phyloP scores from a whole-genome alignment of 352 stramenopile species.

The Phytophthora quininea region DNA sequence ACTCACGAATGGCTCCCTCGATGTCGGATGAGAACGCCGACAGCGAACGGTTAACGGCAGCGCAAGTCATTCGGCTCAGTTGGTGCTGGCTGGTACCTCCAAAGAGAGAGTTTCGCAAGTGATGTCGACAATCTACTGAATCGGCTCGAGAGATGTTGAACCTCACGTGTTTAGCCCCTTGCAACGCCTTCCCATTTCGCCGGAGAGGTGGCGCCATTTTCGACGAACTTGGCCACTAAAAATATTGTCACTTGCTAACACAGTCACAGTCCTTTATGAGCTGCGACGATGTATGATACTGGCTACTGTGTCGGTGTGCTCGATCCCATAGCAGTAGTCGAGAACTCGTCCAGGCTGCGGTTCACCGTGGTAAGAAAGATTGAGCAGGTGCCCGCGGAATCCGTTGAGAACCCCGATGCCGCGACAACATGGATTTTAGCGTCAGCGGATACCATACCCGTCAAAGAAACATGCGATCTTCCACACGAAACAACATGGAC shows the following conservation, averaged over 20 bases:
- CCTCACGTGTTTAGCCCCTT: conserved; percentile 1
- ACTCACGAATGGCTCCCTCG: conserved; percentile 23
- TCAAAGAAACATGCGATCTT: background rate
- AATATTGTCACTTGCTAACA: conserved; percentile 27
- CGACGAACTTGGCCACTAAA: conserved; percentile 31
- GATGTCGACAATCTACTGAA: conserved; percentile 1
- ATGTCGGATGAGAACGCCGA: conserved; percentile 26
- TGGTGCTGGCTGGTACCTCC: conserved; percentile 14
- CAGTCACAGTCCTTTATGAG: conserved; percentile 3
- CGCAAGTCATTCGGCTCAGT: conserved; percentile 20
- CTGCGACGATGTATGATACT: conserved; percentile 17
- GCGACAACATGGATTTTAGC: too few species aligned
- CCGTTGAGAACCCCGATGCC: too few species aligned
- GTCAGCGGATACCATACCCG: too few species aligned
- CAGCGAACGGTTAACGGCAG: conserved; percentile 14
- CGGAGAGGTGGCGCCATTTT: conserved; percentile 33
- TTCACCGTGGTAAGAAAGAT: background rate
- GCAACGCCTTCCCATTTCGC: conserved; percentile 33
- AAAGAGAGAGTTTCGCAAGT: conserved; percentile 40
- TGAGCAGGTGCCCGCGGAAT: background rate
- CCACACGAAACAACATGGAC: background rate
- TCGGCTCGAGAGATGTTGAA: conserved; percentile 12
- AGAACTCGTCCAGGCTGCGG: background rate
- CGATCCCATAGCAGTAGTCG: conserved; percentile 26
- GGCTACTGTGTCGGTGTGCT: conserved; percentile 13